These are phyloP conservation scores for Pseudogymnoascus sp. DNA, from an alignment of 2,329 filamentous ascomycete genomes.

Conservation along the genomic window DNA sequence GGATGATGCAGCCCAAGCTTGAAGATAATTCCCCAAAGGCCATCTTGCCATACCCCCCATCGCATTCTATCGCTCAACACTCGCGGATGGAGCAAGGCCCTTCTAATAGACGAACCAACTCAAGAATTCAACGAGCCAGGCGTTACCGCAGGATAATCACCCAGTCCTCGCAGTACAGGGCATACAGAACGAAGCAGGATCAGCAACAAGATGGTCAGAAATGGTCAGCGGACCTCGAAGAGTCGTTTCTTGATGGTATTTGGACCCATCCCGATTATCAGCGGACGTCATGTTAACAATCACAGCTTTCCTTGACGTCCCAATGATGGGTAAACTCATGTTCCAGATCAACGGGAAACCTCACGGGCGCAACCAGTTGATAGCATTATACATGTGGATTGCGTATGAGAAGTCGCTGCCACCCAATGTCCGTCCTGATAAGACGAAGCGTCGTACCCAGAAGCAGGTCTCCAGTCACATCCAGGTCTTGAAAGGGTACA, in stretches of 20 bases:
- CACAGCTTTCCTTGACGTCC: conserved; percentile 55
- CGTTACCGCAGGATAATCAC: conserved; percentile 45
- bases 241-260: conserved; percentile 60
- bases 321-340: conserved; percentile 58
- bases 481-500: conserved; percentile 61
- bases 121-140: conserved; percentile 23
- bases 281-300: conserved; percentile 16
- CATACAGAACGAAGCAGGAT: conserved; percentile 58
- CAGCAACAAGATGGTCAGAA: conserved; percentile 50
- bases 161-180: conserved; percentile 53
- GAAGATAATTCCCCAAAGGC: not conserved
- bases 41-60: not conserved
- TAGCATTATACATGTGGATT: conserved; percentile 59
- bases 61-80: not conserved
- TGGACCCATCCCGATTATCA: conserved; percentile 11
- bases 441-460: conserved; percentile 37
- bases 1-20: not conserved
- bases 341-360: conserved; percentile 56
- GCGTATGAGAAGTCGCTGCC: conserved; percentile 34
- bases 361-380: conserved; percentile 62
- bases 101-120: conserved; percentile 24
- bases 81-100: not conserved
- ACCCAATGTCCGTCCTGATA: conserved; percentile 38
- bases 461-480: conserved; percentile 66
- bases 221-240: conserved; percentile 56